Conservation (phyloP, 208 protist genomes). For the Acanthamoeba culbertsoni region DNA sequence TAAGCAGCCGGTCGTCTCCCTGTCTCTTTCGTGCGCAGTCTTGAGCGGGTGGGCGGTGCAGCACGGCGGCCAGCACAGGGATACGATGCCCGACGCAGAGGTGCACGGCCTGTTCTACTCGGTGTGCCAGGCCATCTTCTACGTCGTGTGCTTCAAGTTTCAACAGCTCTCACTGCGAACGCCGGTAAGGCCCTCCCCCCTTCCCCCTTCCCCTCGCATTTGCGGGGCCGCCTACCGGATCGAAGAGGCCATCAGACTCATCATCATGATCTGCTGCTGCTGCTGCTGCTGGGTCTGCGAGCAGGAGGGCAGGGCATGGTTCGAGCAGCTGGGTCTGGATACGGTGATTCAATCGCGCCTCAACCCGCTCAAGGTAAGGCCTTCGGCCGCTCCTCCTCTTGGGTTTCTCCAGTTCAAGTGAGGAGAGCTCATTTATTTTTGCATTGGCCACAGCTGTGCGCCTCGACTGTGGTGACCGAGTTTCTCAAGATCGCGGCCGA, state of each 20-base stretch:
- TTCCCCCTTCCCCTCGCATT: neutral
- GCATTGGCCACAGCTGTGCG: slow-evolving; percentile 46
- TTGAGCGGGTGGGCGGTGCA: slow-evolving; percentile 16
- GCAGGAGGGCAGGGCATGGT: neutral
- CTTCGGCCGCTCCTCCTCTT: slow-evolving; percentile 38
- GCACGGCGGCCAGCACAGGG: slow-evolving; percentile 19
- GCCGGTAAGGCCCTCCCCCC: neutral
- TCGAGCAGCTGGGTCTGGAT: neutral
- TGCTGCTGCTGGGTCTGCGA: too few relatives aligned
- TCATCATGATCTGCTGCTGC: too few relatives aligned
- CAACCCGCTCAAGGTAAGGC: slow-evolving; percentile 69
- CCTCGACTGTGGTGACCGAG: slow-evolving; percentile 14
- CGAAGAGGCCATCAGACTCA: neutral
- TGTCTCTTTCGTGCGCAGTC: neutral
- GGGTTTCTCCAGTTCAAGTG: slow-evolving; percentile 32
- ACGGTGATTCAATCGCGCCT: neutral
- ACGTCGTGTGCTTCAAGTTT: slow-evolving; percentile 75
- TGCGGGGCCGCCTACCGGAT: neutral
- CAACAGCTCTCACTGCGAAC: neutral
- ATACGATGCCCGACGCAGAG: slow-evolving; percentile 62
- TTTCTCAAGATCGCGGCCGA: slow-evolving; percentile 28
- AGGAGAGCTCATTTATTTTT: slow-evolving; percentile 43
- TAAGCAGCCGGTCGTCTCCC: too few relatives aligned
- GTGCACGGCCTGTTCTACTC: slow-evolving; percentile 71
- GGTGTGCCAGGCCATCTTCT: slow-evolving; percentile 71